Percentiles rank a stretch among this genome's conserved stretches.
phyloP scores from a whole-genome alignment of 1,139 yeast species.

The Zhuliangozyma blackwelliae region DNA sequence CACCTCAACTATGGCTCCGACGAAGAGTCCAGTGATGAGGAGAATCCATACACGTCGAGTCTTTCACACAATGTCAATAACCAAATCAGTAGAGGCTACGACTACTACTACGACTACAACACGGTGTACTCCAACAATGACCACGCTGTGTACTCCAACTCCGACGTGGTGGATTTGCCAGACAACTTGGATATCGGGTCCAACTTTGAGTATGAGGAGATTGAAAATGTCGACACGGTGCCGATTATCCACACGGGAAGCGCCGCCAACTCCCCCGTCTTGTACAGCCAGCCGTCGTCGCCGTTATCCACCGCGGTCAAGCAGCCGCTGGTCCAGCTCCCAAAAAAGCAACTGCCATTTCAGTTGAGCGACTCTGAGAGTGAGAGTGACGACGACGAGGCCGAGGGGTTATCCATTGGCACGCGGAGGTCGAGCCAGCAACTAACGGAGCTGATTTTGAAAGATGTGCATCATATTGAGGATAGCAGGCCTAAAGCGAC shows the following conservation, averaged over 20 bases:
- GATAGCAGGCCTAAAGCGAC: too few relatives aligned
- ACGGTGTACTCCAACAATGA: slow-evolving; percentile 67
- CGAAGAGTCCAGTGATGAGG: slow-evolving; percentile 60
- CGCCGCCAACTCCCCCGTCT: slow-evolving; percentile 7
- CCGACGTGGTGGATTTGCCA: slow-evolving; percentile 44
- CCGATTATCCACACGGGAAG: slow-evolving; percentile 22
- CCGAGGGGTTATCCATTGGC: slow-evolving; percentile 38
- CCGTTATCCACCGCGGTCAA: slow-evolving; percentile 4
- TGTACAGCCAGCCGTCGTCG: slow-evolving; percentile 8
- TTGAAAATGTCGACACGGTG: slow-evolving; percentile 6
- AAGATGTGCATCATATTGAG: slow-evolving; percentile 9
- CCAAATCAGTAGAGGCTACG: slow-evolving; percentile 63
- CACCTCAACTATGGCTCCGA: slow-evolving; percentile 75
- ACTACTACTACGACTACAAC: slow-evolving; percentile 83
- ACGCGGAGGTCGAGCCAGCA: slow-evolving; percentile 42
- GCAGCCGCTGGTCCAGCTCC: neutral
- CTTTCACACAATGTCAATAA: slow-evolving; percentile 74
- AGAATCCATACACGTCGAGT: slow-evolving; percentile 53
- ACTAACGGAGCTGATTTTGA: slow-evolving; percentile 42
- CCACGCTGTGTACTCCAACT: slow-evolving; percentile 39
- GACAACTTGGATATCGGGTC: slow-evolving; percentile 42
- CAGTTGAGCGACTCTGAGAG: slow-evolving; percentile 18
- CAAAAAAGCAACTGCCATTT: slow-evolving; percentile 11
- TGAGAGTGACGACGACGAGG: slow-evolving; percentile 21
- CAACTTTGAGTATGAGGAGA: slow-evolving; percentile 33